These are phyloP conservation scores for Tylopilus plumbeoviolaceoides DNA, from an alignment of 768 basidiomycete species.

Conservation along the genomic window DNA sequence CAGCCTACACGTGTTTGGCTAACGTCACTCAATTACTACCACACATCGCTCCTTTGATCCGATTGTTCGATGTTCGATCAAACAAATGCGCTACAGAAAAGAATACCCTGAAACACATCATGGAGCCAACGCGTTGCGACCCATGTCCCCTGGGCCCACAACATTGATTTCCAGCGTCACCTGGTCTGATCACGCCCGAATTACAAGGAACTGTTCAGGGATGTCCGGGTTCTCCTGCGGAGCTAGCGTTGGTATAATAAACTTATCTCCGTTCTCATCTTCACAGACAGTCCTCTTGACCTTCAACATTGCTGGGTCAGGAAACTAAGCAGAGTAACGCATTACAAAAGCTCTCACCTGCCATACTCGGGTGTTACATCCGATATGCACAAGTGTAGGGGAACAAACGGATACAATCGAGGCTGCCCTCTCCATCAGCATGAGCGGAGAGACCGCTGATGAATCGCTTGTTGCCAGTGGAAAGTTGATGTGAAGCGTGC, in stretches of 20 bases:
- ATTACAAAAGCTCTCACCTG: constrained; percentile 40
- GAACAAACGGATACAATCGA: constrained; percentile 48
- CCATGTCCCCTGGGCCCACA: background rate
- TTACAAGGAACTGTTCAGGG: constrained; percentile 60
- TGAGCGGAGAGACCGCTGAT: constrained; percentile 10
- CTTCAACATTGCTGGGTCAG: constrained; percentile 29
- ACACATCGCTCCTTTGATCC: background rate
- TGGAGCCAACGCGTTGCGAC: background rate
- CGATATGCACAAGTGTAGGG: constrained; percentile 54
- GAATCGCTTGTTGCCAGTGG: constrained; percentile 25
- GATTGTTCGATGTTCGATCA: background rate
- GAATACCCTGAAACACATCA: background rate
- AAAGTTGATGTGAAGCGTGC: constrained; percentile 60
- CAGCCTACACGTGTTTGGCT: constrained; percentile 33
- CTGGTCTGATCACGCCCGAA: too few relatives aligned
- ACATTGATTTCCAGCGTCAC: background rate
- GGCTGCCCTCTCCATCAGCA: constrained; percentile 35
- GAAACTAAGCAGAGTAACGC: background rate
- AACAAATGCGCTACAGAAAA: background rate
- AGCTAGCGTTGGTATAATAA: constrained; percentile 36
- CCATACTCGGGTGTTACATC: constrained; percentile 67
- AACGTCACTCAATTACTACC: background rate
- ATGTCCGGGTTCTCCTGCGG: constrained; percentile 63
- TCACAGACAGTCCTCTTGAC: constrained; percentile 39
- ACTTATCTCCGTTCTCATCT: constrained; percentile 38